Evolutionary conservation across 352 stramenopile species (phyloP), one percentile per base, ranked within the genome.

Genomic region (Phytopythium boreale): DNA sequence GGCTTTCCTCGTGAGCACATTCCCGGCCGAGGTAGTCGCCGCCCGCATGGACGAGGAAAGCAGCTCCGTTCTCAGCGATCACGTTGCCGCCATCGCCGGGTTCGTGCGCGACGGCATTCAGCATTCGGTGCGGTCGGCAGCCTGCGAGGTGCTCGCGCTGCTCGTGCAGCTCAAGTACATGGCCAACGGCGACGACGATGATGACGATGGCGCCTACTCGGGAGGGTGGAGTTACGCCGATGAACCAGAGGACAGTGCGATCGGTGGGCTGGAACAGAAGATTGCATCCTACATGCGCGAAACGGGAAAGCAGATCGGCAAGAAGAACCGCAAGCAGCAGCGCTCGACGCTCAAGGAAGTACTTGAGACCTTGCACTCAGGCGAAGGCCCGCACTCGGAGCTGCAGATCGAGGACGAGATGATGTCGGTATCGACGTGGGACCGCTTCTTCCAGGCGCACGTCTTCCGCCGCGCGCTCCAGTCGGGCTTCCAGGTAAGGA

Each of bases 311-410:
- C 85, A 61, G 46, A 82, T 90, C 24, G 81, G 81, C 61, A 90
- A 90, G 67, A 90, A 90, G 68, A 90, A 79, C 62, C 73, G 81
- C 44, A 88, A 88, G 62, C 53, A 58, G 11, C 81, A 90, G 61
- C 73, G 81, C 12, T 88, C 79, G 62, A 79, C 79, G 66, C 67
- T 90, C 41, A 90, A 90, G 57, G 79, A 88, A 47, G 81, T 90
- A 27, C 63, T 90, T 44, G 79, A 88, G 68, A 88, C 81, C 43
- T 60, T 90, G 22, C 64, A 67, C 11, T 83, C 75, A 11, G 81
- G 81, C 43, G 76, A 87, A 51, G 81, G 81, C 9, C 81, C 81
- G 4, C 72, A 82, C 44, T 69, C 82, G 27, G 81, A 84, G 24
- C 59, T 88, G n/a, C 75, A 86, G 36, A 64, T 75, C 57, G 79